phyloP scores from a whole-genome alignment of 495 filamentous ascomycete species.

The Viridothelium virens region DNA sequence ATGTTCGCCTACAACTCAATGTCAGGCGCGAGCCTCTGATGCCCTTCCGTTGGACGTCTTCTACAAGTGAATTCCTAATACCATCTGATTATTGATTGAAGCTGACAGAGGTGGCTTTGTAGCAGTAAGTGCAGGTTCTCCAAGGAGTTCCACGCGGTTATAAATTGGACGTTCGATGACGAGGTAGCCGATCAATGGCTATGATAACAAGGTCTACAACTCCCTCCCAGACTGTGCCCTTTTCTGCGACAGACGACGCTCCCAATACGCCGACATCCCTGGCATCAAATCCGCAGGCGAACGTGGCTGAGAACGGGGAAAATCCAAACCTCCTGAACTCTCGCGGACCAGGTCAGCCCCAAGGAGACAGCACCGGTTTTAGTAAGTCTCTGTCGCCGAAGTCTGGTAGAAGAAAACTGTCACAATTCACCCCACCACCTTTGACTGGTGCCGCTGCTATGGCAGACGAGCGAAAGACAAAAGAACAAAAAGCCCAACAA shows the following conservation, averaged over 20 bases:
- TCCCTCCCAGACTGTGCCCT: constrained; percentile 30
- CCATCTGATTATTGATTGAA: background rate
- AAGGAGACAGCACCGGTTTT: constrained; percentile 1
- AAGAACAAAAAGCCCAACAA: constrained; percentile 43
- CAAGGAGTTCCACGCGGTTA: background rate
- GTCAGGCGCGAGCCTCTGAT: background rate
- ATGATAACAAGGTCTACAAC: constrained; percentile 19
- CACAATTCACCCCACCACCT: constrained; percentile 40
- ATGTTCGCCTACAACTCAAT: background rate
- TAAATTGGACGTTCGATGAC: background rate
- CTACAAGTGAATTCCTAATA: background rate
- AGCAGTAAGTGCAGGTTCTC: background rate
- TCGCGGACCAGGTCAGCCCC: constrained; percentile 3
- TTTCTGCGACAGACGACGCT: constrained; percentile 23
- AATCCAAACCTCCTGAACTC: constrained; percentile 14
- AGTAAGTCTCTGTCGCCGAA: constrained; percentile 16
- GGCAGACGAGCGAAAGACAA: constrained; percentile 46
- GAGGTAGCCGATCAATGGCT: background rate
- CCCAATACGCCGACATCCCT: constrained; percentile 30
- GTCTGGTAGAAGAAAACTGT: constrained; percentile 21
- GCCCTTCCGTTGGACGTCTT: background rate
- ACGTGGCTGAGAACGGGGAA: constrained; percentile 8
- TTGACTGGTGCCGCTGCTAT: constrained; percentile 50
- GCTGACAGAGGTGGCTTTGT: constrained; percentile 2
- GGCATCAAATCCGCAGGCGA: constrained; percentile 15